phyloP scores from a whole-genome alignment of 2,329 filamentous ascomycete species.

The Hymenoscyphus repandus region DNA sequence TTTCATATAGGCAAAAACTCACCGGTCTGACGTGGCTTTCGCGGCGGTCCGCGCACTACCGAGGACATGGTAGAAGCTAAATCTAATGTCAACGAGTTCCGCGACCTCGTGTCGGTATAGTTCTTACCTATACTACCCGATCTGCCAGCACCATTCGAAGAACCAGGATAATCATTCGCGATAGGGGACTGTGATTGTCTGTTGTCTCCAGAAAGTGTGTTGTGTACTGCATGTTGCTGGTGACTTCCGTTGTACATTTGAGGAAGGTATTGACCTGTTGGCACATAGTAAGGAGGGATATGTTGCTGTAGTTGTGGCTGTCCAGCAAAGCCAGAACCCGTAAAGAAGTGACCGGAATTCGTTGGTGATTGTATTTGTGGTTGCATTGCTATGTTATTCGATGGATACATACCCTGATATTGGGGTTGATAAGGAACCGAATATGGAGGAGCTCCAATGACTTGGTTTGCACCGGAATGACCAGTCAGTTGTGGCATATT shows the following conservation, averaged over 20 bases:
- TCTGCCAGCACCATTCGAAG: slow-evolving; percentile 9
- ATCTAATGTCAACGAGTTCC: not conserved
- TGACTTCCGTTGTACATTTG: slow-evolving; percentile 21
- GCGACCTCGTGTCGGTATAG: not conserved
- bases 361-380: slow-evolving; percentile 14
- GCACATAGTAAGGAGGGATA: slow-evolving; percentile 21
- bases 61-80: slow-evolving; percentile 34
- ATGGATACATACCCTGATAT: slow-evolving; percentile 23
- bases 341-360: slow-evolving; percentile 24
- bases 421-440: slow-evolving; percentile 24
- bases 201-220: slow-evolving; percentile 17
- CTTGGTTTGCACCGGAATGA: slow-evolving; percentile 14
- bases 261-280: slow-evolving; percentile 20
- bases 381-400: slow-evolving; percentile 14
- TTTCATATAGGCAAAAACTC: slow-evolving; percentile 26
- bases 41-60: slow-evolving; percentile 47
- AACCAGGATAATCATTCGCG: slow-evolving; percentile 10
- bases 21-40: slow-evolving; percentile 59
- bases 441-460: slow-evolving; percentile 19
- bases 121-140: slow-evolving; percentile 28
- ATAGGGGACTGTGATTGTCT: slow-evolving; percentile 15
- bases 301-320: slow-evolving; percentile 20
- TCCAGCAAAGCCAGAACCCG: slow-evolving; percentile 20
- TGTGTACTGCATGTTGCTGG: slow-evolving; percentile 19
- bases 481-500: slow-evolving; percentile 20